phyloP scores from a whole-genome alignment of 345 rosid species.

The Dipteronia sinensis region DNA sequence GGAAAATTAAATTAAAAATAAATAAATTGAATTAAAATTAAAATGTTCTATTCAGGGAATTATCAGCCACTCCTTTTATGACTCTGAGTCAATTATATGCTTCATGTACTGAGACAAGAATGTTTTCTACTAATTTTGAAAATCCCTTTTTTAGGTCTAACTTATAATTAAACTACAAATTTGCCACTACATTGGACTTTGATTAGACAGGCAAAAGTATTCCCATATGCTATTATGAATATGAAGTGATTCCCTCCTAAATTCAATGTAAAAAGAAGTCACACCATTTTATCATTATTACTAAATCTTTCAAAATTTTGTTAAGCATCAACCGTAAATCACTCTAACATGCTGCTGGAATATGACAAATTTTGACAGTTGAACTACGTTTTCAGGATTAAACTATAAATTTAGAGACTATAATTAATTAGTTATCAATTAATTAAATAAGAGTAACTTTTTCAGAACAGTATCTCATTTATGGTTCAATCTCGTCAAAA shows the following conservation, averaged over 20 bases:
- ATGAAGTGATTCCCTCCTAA: background rate
- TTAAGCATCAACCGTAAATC: no score
- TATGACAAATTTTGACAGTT: no score
- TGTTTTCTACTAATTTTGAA: background rate
- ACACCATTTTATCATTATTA: background rate
- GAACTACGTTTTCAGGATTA: no score
- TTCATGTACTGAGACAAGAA: background rate
- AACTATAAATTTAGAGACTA: no score
- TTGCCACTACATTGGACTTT: background rate
- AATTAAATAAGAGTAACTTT: no score
- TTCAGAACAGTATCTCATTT: no score
- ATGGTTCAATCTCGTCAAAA: no score
- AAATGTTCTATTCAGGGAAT: background rate
- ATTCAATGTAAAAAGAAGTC: background rate
- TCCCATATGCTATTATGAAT: background rate
- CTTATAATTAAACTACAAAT: background rate
- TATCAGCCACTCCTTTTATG: background rate
- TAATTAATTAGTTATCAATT: no score
- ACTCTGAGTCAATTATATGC: background rate
- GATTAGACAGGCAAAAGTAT: background rate
- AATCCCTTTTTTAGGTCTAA: background rate
- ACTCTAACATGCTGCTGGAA: no score
- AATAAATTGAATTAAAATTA: background rate
- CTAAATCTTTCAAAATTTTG: no score
- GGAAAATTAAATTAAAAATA: background rate